Base-by-base conservation (phyloP, 2,329 filamentous ascomycete genomes). In the Paraconiothyrium sp. region DNA sequence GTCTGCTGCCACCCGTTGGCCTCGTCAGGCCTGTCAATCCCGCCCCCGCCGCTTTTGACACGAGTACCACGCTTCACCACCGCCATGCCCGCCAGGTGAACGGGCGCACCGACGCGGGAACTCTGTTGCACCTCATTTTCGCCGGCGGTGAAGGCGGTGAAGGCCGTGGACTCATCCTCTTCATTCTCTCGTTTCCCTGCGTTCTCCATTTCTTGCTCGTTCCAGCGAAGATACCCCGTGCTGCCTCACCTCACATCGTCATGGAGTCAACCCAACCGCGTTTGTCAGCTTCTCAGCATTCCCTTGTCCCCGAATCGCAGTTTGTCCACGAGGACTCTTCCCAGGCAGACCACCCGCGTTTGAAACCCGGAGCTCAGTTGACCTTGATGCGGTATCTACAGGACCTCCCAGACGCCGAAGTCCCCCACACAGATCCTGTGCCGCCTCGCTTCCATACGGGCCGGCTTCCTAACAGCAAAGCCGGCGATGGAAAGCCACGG, bases 401-500 rank as follows among this genome's bases (percentile, higher is more conserved):
- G 78, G 78, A 80, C 67, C 71, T 81, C 51, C 76, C 76, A 46
- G 73, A 78, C 61, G 78, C 79, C 62, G 79, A 81, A 58, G 72
- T 75, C 51, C 78, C 78, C 41, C 72, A 73, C 49, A 75, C 71
- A 49, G 76, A 79, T 37, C 61, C 61, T 11, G 71, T 77, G 54
- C 68, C 72, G 27, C 78, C 78, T 24, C 77, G 76, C 48, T 81
- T 76, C 61, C 79, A 81, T 62, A 81, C 79, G 10, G 79, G 80
- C 20, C 75, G 78, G n/a, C 64, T 82, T 47, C 79, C 79, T 22
- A 82, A 82, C 63, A 81, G 79, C 67, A 86, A 84, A 65, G 78
- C 82, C 47, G 83, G 83, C 60, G 84, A 87, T 85, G 80, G 85
- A 56, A 96, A 95, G 78, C 95, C 95, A 37, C 88, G 94, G 70